Percentiles rank a stretch among this genome's conserved stretches.
Conservation (phyloP, 2,329 filamentous ascomycete genomes). For the Colletotrichum filicis region DNA sequence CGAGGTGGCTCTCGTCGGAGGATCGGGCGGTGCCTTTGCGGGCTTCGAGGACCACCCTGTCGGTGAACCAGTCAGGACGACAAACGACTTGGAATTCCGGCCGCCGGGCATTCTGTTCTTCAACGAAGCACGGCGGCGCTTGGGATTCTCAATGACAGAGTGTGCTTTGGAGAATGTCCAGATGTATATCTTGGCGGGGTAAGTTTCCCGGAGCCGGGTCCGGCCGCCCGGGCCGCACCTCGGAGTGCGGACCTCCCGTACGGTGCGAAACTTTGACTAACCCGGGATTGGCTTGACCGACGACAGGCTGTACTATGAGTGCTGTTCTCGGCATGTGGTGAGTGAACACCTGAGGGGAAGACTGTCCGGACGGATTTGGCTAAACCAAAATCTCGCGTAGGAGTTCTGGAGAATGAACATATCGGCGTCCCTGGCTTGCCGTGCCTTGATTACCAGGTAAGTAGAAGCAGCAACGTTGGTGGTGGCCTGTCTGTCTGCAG, state of each 20-base stretch:
- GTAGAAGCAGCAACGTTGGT: neutral
- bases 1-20: conserved; percentile 64
- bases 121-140: conserved; percentile 70
- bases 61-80: conserved; percentile 43
- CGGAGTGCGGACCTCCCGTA: neutral
- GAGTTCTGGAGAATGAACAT: conserved; percentile 70
- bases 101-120: conserved; percentile 70
- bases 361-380: neutral
- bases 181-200: conserved; percentile 67
- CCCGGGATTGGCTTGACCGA: neutral
- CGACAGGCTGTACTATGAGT: conserved; percentile 62
- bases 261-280: neutral
- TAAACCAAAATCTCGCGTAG: conserved; percentile 44
- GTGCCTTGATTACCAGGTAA: conserved; percentile 66
- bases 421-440: conserved; percentile 66
- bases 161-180: conserved; percentile 70
- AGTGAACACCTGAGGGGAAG: neutral
- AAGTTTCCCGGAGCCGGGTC: conserved; percentile 35
- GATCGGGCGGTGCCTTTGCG: conserved; percentile 57
- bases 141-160: conserved; percentile 66
- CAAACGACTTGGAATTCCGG: conserved; percentile 45
- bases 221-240: neutral
- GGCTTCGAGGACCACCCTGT: neutral
- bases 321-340: conserved; percentile 49
- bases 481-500: neutral